Base-by-base conservation (phyloP, 208 protist species). In the Trypanosoma mega region DNA sequence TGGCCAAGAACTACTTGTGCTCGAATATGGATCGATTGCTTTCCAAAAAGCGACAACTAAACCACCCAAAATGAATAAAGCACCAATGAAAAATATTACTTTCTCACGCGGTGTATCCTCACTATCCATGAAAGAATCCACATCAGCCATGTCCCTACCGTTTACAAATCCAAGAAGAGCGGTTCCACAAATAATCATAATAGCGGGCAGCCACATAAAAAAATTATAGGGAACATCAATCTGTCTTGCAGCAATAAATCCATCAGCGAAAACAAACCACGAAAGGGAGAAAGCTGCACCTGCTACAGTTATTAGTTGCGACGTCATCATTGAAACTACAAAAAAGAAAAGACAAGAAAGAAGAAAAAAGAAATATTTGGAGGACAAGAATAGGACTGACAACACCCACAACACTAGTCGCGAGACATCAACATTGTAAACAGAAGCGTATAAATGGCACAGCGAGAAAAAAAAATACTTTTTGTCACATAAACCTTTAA, bases 11-110 rank as follows among this genome's bases (percentile, higher is more conserved):
- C 51, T 69, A 23, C 20, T 60, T 0, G 24, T 5, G 33, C 76
- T 65, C 2, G 53, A 43, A 45, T 86, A 91, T 5, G 84, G 63
- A 37, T 82, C 62, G 56, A 70, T 86, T n/a, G 56, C 56, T 46
- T 87, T 82, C 77, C 81, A 90, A 1, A 90, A 48, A 4, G 71
- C 53, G 44, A 87, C n/a, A 8, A 59, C 67, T 24, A 87, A 64
- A 9, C 78, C 72, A 3, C 68, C 52, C 50, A 93, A 68, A 12
- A 81, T 72, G 6, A 90, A 63, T 14, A 86, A 23, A n/a, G 59
- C 51, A 2, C 47, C 67, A 12, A 79, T 14, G 49, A 93, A 89
- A 55, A 89, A 93, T 41, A 80, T 44, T 7, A 58, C 54, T 34
- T 87, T 87, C 4, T 60, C 66, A n/a, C 73, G 67, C 23, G 67